Evolutionary conservation across 2,329 filamentous ascomycete species (phyloP), one percentile per base, ranked within the genome.

Genomic region (Thielaviopsis euricoi): DNA sequence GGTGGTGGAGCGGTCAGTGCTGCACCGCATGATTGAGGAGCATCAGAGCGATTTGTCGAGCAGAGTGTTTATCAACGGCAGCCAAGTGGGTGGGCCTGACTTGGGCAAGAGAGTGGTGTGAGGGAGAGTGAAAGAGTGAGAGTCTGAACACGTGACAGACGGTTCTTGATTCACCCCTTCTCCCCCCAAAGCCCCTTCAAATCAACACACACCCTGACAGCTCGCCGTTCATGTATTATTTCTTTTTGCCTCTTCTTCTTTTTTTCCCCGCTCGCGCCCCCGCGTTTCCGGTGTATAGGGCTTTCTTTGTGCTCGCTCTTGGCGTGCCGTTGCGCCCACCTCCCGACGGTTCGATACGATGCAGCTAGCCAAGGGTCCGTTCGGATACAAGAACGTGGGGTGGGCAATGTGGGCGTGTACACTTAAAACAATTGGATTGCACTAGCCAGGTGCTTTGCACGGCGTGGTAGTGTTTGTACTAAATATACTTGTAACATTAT

Each of bases 1-100:
- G 61, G 83, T 98, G 61, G 82, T 98, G 65, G 93, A 98, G 78
- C 81, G 86, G 69, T 73, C 74, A 49, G 91, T 91, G 40, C 75
- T 98, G 66, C 78, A 83, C 69, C 77, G 80, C 68, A 81, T 97
- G 67, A 77, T 96, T 65, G 71, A 76, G 67, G 72, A 76, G 63
- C 89, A 95, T 66, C 78, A 85, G 73, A 84, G 79, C 66, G 85
- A 89, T 68, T 66, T 86, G 60, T 68, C 46, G 19, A 60, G 59
- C 48, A 57, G 33, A 17, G 48, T 60, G 25, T 22, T 53, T 26
- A 56, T 60, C 53, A 50, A 56, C 37, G 56, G 53, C 15, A 37
- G 33, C 23, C 19, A 21, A 25, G 48, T 48, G 6, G 40, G 17
- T 43, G 48, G 56, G 19, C 56, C 56, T 25, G 29, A 23, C 12